Base-by-base conservation (phyloP, 495 filamentous ascomycete genomes). In the Neurospora tetrasperma region DNA sequence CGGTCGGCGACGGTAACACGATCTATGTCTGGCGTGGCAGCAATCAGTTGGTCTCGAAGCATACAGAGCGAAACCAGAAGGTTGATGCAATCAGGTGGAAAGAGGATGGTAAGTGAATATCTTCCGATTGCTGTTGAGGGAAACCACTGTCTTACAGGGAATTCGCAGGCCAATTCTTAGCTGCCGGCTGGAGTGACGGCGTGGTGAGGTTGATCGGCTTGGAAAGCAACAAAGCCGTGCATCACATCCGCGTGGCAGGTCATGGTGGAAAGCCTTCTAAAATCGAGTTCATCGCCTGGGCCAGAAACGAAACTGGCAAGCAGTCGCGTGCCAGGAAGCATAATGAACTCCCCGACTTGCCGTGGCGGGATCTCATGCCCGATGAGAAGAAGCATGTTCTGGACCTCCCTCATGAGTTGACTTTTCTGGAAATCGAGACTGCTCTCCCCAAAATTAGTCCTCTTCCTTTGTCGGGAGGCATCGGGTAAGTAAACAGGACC, bases 381-480 rank as follows among this genome's bases (percentile, higher is more conserved):
- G 78, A 82, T 79, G 74, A 85, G 76, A 78, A 73, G 46, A 77
- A 74, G 48, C 35, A 73, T 20, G 54, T 77, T 1, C 76, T 88
- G 68, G 89, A 95, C 78, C 81, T 97, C n/a, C 93, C 93, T 2
- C 84, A 90, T 46, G 91, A 94, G 74, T 84, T 97, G 42, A 89
- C 90, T 8, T 86, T 92, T 72, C 79, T 96, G 66, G 94, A 97
- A 78, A 86, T 94, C 27, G 93, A 94, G 73, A 89, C 83, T n/a
- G 89, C 91, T 40, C 80, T 97, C 43, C 94, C 94, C 1, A 95
- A 92, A 78, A 83, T 96, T 71, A 92, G 92, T 79, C 86, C 89
- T 2, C 79, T 97, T 42, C 89, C 89, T 14, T 79, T 80, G 41
- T 82, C 89, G 5, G 89, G 89, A 48, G 85, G 86, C 7, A 85